A percentile compares a stretch with the other conserved stretches of the same genome.
phyloP scores from a whole-genome alignment of 208 protist species.

The Leishmania major region DNA sequence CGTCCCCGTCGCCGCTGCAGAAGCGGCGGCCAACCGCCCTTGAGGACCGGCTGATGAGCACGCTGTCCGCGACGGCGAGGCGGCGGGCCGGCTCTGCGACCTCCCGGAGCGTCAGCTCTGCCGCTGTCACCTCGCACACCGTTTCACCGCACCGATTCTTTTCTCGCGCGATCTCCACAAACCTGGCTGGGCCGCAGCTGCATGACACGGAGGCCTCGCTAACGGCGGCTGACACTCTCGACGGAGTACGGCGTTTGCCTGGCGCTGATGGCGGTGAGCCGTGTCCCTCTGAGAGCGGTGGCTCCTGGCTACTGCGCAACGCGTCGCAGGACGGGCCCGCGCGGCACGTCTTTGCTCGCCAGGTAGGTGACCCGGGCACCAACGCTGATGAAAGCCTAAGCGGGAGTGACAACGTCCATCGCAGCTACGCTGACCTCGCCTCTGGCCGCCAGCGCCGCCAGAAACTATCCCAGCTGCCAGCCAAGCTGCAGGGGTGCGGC shows the following conservation, averaged over 20 bases:
- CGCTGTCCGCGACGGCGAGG: constrained; percentile 12
- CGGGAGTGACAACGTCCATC: neutral
- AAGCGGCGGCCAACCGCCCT: constrained; percentile 10
- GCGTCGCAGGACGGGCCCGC: neutral
- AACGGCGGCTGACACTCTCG: constrained; percentile 1
- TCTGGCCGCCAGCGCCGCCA: neutral
- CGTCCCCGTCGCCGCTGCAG: neutral
- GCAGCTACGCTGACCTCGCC: neutral
- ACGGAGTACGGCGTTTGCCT: neutral
- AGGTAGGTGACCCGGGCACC: neutral
- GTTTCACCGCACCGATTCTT: neutral
- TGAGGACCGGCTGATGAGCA: constrained; percentile 17
- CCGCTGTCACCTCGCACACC: neutral
- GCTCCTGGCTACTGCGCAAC: constrained; percentile 19
- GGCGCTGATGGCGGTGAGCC: neutral
- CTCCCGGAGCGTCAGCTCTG: neutral
- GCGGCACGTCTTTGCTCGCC: neutral
- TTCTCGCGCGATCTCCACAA: constrained; percentile 14
- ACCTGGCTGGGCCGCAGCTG: constrained; percentile 12
- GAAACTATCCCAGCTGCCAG: neutral
- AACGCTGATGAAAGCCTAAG: neutral
- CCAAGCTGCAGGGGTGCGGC: constrained; percentile 9
- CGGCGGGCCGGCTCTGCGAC: constrained; percentile 12
- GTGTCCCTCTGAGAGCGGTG: constrained; percentile 9
- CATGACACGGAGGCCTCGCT: constrained; percentile 15